Conservation (phyloP, 805 yeast genomes). For the Candida sithepensis region DNA sequence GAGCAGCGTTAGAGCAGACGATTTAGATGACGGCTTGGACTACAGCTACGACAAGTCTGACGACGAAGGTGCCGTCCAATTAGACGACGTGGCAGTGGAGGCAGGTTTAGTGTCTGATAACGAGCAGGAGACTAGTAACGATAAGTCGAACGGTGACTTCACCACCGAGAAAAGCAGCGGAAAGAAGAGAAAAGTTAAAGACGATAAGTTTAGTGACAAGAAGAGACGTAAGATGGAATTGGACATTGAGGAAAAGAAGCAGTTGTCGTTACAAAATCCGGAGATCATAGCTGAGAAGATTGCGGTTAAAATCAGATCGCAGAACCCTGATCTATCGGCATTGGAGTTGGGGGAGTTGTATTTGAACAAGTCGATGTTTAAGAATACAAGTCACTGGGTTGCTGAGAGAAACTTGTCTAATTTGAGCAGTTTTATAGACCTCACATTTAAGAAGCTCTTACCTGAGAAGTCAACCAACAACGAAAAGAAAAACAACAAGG, state of each 20-base stretch:
- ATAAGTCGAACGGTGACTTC: background rate
- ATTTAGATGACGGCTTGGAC: slow-evolving; percentile 73
- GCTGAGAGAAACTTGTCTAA: slow-evolving; percentile 52
- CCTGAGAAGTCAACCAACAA: slow-evolving; percentile 31
- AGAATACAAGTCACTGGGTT: slow-evolving; percentile 58
- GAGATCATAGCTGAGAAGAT: slow-evolving; percentile 66
- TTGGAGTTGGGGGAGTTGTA: slow-evolving; percentile 70
- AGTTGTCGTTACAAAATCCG: slow-evolving; percentile 51
- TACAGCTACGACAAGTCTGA: slow-evolving; percentile 38
- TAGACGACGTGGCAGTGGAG: slow-evolving; percentile 27
- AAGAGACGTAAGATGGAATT: slow-evolving; percentile 65
- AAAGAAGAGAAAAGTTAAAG: slow-evolving; percentile 28
- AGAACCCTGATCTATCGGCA: slow-evolving; percentile 65
- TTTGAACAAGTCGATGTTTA: slow-evolving; percentile 49
- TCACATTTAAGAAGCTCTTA: slow-evolving; percentile 45
- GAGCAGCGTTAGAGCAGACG: slow-evolving; percentile 49
- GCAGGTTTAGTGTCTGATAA: background rate
- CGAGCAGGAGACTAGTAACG: background rate
- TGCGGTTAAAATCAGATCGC: slow-evolving; percentile 54
- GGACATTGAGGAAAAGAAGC: slow-evolving; percentile 55
- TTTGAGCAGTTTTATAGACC: slow-evolving; percentile 50
- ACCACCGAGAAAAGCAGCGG: slow-evolving; percentile 22
- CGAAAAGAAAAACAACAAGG: slow-evolving; percentile 28
- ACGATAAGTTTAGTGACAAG: slow-evolving; percentile 53
- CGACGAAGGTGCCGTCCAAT: slow-evolving; percentile 34